These are phyloP conservation scores for Hymenoscyphus repandus DNA, from an alignment of 2,329 filamentous ascomycete genomes.

Conservation along the genomic window DNA sequence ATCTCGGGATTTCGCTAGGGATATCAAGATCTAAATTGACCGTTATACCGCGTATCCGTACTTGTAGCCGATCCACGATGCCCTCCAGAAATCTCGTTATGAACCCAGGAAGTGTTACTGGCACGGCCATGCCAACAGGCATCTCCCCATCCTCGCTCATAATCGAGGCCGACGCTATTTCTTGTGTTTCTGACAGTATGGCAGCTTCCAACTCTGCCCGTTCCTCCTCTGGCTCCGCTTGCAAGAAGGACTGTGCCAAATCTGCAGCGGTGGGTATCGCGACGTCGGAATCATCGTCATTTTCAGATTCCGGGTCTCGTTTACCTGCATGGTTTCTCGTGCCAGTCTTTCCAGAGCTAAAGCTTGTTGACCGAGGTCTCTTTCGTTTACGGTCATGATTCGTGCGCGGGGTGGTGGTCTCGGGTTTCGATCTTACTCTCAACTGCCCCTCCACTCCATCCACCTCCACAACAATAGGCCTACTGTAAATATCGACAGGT, in stretches of 20 bases:
- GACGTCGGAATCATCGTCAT: constrained; percentile 25
- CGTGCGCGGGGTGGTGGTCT: constrained; percentile 26
- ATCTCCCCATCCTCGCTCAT: constrained; percentile 58
- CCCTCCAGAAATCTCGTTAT: constrained; percentile 69
- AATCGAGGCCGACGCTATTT: constrained; percentile 54
- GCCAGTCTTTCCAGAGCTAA: background rate
- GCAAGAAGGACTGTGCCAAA: constrained; percentile 73
- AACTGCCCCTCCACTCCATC: constrained; percentile 73
- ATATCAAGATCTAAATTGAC: constrained; percentile 61
- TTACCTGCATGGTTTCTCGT: constrained; percentile 3
- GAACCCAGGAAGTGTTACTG: constrained; percentile 64
- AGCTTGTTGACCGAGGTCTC: constrained; percentile 19
- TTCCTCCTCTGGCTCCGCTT: constrained; percentile 62
- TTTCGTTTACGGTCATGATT: constrained; percentile 30
- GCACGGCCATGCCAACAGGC: constrained; percentile 62
- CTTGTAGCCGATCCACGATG: constrained; percentile 64
- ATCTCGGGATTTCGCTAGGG: constrained; percentile 39
- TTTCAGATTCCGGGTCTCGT: constrained; percentile 8
- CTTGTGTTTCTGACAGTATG: constrained; percentile 56
- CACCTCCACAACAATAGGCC: constrained; percentile 75
- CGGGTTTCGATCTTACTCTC: constrained; percentile 39
- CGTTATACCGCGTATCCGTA: constrained; percentile 59
- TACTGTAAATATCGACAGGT: constrained; percentile 82
- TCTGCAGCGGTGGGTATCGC: constrained; percentile 65
- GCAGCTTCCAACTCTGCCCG: constrained; percentile 64